Percentiles rank a stretch among this genome's conserved stretches.
Conservation (phyloP, 768 basidiomycete genomes). For the Boletus insuetus region DNA sequence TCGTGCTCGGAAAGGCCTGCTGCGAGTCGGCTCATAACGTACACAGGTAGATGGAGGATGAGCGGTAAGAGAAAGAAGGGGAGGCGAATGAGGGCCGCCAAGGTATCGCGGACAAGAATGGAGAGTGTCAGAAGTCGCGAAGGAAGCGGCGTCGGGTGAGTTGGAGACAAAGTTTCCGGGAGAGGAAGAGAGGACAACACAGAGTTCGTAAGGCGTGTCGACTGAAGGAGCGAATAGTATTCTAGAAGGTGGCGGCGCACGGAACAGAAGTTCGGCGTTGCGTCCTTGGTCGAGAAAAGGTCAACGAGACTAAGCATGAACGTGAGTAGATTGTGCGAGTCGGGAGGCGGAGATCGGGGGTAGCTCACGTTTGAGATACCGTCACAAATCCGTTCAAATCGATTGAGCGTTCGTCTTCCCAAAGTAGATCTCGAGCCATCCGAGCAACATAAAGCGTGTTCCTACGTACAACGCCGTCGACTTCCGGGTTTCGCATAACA, state of each 20-base stretch:
- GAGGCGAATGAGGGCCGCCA: slow-evolving; percentile 66
- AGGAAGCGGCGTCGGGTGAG: slow-evolving; percentile 65
- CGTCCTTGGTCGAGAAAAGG: slow-evolving; percentile 71
- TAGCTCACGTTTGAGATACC: slow-evolving; percentile 85
- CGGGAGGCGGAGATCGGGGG: slow-evolving; percentile 20
- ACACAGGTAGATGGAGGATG: slow-evolving; percentile 79
- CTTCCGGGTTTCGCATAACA: slow-evolving; percentile 10
- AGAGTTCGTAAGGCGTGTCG: slow-evolving; percentile 81
- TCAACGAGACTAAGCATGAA: slow-evolving; percentile 69
- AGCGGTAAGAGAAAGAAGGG: slow-evolving; percentile 91
- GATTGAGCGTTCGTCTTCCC: slow-evolving; percentile 77
- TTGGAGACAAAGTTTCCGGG: slow-evolving; percentile 80
- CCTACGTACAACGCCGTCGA: slow-evolving; percentile 46
- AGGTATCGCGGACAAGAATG: slow-evolving; percentile 74
- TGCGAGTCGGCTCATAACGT: slow-evolving; percentile 75
- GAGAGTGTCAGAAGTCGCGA: slow-evolving; percentile 78
- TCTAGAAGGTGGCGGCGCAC: slow-evolving; percentile 73
- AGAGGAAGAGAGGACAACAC: slow-evolving; percentile 83
- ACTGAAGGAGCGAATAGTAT: slow-evolving; percentile 85
- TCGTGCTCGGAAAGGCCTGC: slow-evolving; percentile 77
- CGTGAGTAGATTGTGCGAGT: slow-evolving; percentile 24
- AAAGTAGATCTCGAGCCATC: slow-evolving; percentile 93
- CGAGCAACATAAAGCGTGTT: slow-evolving; percentile 86
- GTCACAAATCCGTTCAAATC: slow-evolving; percentile 77
- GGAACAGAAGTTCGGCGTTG: slow-evolving; percentile 54